phyloP scores from a whole-genome alignment of 192 early-diverging fungal species.

The Coemansia sp. region DNA sequence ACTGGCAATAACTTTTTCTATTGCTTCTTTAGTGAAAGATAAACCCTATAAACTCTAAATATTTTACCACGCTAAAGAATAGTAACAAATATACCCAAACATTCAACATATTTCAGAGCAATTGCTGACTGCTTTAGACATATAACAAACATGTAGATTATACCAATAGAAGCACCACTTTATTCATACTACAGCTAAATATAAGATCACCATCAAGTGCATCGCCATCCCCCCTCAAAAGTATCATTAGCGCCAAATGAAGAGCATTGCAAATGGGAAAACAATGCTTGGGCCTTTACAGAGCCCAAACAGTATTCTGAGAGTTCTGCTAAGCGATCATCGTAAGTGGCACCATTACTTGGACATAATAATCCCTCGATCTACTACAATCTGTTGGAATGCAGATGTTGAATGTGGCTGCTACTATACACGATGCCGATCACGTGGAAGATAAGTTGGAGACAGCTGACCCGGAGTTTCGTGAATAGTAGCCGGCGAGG shows the following conservation, averaged over 20 bases:
- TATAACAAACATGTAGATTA: too few relatives aligned
- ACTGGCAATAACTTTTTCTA: too few relatives aligned
- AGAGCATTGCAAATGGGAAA: neutral
- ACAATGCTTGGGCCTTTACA: neutral
- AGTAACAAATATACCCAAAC: too few relatives aligned
- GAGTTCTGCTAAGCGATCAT: neutral
- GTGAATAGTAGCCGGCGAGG: conserved; percentile 9
- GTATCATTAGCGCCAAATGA: neutral
- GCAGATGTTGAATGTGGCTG: too few relatives aligned
- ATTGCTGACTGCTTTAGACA: too few relatives aligned
- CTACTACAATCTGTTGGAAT: neutral
- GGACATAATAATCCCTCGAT: neutral
- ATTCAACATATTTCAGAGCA: too few relatives aligned
- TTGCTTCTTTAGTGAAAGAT: too few relatives aligned
- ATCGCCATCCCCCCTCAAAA: neutral
- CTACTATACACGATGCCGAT: conserved; percentile 4
- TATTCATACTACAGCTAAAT: neutral
- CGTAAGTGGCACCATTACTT: neutral
- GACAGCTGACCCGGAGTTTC: neutral
- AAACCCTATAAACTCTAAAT: too few relatives aligned
- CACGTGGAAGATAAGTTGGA: neutral
- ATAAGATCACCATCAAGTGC: neutral
- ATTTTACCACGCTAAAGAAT: too few relatives aligned
- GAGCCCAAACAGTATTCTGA: neutral
- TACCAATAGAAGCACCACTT: too few relatives aligned